These are phyloP conservation scores for Dactylorhiza incarnata DNA, from an alignment of 106 monocot species.

Conservation along the genomic window DNA sequence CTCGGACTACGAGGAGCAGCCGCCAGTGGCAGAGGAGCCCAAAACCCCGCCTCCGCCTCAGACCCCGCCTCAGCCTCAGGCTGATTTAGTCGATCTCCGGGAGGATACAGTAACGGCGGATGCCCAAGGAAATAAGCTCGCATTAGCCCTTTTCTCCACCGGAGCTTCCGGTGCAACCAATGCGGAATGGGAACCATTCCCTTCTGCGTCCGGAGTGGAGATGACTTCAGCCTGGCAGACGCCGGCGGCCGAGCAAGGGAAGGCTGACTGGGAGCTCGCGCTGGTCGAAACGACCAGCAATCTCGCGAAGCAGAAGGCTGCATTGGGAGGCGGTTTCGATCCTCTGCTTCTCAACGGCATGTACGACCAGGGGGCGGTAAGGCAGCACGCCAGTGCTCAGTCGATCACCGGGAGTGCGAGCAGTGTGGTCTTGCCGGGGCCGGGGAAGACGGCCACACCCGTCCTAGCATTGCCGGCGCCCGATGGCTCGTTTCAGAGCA, in stretches of 20 bases:
- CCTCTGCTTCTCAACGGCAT: slow-evolving; percentile 70
- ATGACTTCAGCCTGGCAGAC: slow-evolving; percentile 82
- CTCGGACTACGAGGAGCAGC: slow-evolving; percentile 20
- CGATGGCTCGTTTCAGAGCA: slow-evolving; percentile 47
- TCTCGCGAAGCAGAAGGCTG: slow-evolving; percentile 60
- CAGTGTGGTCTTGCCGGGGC: slow-evolving; percentile 65
- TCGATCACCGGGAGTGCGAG: slow-evolving; percentile 49
- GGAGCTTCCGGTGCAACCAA: slow-evolving; percentile 7
- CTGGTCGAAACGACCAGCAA: slow-evolving; percentile 73
- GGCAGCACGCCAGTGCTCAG: slow-evolving; percentile 51
- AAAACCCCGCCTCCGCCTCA: neutral
- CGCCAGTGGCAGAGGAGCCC: slow-evolving; percentile 6
- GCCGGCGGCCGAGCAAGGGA: slow-evolving; percentile 58
- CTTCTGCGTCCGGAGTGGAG: slow-evolving; percentile 10
- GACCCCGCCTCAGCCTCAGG: slow-evolving; percentile 12
- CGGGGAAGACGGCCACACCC: slow-evolving; percentile 5
- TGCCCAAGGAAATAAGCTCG: slow-evolving; percentile 60
- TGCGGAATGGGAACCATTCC: slow-evolving; percentile 56
- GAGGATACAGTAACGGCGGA: slow-evolving; percentile 40
- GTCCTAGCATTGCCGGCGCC: slow-evolving; percentile 79
- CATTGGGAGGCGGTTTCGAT: slow-evolving; percentile 64
- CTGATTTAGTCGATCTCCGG: slow-evolving; percentile 58
- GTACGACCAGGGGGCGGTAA: slow-evolving; percentile 71
- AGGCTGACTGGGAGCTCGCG: slow-evolving; percentile 78
- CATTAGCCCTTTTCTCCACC: slow-evolving; percentile 69